Percentiles rank a stretch among this genome's conserved stretches.
Evolutionary conservation across 2,329 filamentous ascomycete genomes (phyloP).

Genomic region (Aspergillus neoniger): DNA sequence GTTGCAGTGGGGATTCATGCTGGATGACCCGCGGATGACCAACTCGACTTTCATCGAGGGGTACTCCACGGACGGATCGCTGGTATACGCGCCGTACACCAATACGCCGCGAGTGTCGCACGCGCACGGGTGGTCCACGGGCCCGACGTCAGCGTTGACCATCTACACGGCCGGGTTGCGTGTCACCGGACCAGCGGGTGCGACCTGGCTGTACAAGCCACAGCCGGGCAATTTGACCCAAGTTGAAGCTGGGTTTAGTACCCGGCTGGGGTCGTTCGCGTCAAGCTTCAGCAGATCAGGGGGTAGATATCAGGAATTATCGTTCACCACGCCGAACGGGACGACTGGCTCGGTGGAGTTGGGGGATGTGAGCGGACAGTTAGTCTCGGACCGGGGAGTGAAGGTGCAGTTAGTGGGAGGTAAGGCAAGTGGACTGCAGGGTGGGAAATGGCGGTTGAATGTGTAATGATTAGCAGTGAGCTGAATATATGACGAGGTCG

Average conservation of each 20-base stretch:
- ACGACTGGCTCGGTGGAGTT: slow-evolving; percentile 8
- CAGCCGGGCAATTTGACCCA: slow-evolving; percentile 37
- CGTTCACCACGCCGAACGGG: slow-evolving; percentile 10
- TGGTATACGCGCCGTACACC: slow-evolving; percentile 53
- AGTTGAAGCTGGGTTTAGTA: slow-evolving; percentile 43
- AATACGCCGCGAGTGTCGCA: slow-evolving; percentile 53
- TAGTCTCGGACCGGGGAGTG: not conserved
- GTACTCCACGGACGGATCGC: slow-evolving; percentile 47
- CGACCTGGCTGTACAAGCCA: slow-evolving; percentile 41
- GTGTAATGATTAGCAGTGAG: not conserved
- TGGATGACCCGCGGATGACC: slow-evolving; percentile 56
- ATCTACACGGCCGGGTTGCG: slow-evolving; percentile 47
- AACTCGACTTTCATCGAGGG: slow-evolving; percentile 57
- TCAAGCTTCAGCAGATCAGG: not conserved
- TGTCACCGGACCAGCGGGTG: slow-evolving; percentile 38
- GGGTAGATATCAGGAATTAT: slow-evolving; percentile 1
- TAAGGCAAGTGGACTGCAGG: not conserved
- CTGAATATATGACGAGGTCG: not conserved
- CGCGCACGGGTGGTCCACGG: slow-evolving; percentile 56
- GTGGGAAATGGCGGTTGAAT: not conserved
- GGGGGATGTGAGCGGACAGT: not conserved
- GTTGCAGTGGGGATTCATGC: slow-evolving; percentile 58
- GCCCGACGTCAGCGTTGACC: slow-evolving; percentile 49
- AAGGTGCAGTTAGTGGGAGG: not conserved
- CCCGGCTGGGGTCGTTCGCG: slow-evolving; percentile 39